phyloP scores from a whole-genome alignment of 331 rosid genomes.

The Saraca asoca region DNA sequence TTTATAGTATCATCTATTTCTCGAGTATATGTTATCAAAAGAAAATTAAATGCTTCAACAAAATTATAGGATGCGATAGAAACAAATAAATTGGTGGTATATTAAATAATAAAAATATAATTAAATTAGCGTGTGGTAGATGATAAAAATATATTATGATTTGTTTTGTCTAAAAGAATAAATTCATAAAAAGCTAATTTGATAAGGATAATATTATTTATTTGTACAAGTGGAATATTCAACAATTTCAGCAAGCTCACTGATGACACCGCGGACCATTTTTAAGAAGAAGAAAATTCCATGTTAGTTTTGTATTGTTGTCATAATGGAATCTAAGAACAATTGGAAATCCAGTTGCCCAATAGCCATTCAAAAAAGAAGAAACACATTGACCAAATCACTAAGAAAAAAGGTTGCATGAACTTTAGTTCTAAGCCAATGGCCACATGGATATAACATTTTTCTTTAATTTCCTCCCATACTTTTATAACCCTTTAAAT shows the following conservation, averaged over 20 bases:
- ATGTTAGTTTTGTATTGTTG: neutral
- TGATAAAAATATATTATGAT: too few species aligned
- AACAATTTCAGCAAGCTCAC: conserved; percentile 26
- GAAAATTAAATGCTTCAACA: too few species aligned
- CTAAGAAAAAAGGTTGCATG: too few species aligned
- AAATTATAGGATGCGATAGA: too few species aligned
- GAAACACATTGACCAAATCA: neutral
- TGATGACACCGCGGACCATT: conserved; percentile 25
- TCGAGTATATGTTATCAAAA: too few species aligned
- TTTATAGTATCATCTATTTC: too few species aligned
- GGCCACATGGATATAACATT: too few species aligned
- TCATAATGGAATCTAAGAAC: neutral
- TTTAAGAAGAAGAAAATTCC: neutral
- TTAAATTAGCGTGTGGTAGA: too few species aligned
- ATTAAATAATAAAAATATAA: too few species aligned
- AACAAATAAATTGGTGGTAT: neutral
- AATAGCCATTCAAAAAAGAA: neutral
- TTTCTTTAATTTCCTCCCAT: too few species aligned
- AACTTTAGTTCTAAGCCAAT: neutral
- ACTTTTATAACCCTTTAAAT: too few species aligned
- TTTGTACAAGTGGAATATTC: conserved; percentile 11
- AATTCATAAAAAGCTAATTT: neutral
- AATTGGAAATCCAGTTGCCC: neutral
- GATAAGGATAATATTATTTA: conserved; percentile 1
- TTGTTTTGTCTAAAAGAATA: neutral